Evolutionary conservation across 495 filamentous ascomycete genomes (phyloP), one percentile per base, ranked within the genome.

Genomic region (Penicillium atrosanguineum): DNA sequence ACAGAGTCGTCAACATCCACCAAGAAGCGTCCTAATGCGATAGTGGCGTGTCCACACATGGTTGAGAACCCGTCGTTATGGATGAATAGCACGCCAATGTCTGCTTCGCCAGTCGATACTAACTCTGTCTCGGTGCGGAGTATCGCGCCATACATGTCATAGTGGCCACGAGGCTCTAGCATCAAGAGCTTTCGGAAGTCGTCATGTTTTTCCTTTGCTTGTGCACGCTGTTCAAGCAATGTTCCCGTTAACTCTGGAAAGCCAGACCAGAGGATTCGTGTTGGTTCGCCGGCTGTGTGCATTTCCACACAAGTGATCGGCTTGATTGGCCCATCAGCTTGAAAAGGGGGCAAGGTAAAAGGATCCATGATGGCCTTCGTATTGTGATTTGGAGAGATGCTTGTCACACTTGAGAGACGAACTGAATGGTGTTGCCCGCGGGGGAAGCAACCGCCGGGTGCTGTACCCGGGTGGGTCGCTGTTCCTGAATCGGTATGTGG

Each of bases 41-140:
- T 65, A 8, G 70, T 71, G 11, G 69, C 70, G 60, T 73, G 70
- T 54, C 86, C 85, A 54, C 87, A 89, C 56, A 96, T 90, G 3
- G 84, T 87, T 16, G 83, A 81, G 63, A 90, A 96, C 18, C 90
- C 92, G 41, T 87, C 87, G 42, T 91, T 85, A 46, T 88, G 64
- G 79, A 57, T 64, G 49, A 70, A 59, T n/a, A 59, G 40, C 4
- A 54, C 52, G 23, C 60, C 60, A 0, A 60, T 60, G 45, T 60
- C 38, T 0, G 60, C 56, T 12, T 51, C n/a, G 15, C 56, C 60
- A 6, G 47, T 28, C 11, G 7, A 12, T n/a, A 59, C 52, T 0
- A 64, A 52, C 25, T 64, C 62, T 0, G 62, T 64, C 29, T 64
- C 52, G 0, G 48, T 48, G 0, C 49, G 48, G 15, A 64, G 28